Evolutionary conservation across 2,329 filamentous ascomycete species (phyloP), one percentile per base, ranked within the genome.

Genomic region (Bisporella sp.): DNA sequence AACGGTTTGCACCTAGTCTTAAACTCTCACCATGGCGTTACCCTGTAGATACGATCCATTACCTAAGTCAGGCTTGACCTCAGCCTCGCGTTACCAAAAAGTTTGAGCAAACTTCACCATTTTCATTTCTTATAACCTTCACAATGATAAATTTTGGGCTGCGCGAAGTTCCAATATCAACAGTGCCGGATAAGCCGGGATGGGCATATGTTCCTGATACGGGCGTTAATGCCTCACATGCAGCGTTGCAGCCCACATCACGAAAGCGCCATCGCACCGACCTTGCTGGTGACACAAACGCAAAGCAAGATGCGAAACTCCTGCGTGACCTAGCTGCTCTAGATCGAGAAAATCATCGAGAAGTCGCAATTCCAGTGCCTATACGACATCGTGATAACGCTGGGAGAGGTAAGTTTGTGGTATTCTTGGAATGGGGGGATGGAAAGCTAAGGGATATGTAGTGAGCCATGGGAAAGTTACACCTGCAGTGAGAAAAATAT

Each of bases 201-300:
- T 97, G 90, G 86, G 89, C 89, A 9, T 96, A 96, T 66, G 88
- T 96, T 1, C 84, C 90, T 31, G 89, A 96, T 64, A 83, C 79
- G 12, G 65, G 77, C 67, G 75, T 78, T 50, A 76, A 80, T 49
- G 75, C 78, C 9, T 75, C 80, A 7, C 76, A 77, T 58, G 66
- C 72, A 46, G 66, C 73, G 47, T 74, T 60, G 61, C 69, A 73
- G 56, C 75, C 71, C 52, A 69, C 72, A 57, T 79, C 77, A 73
- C 78, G 86, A 55, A 95, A 95, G 70, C 85, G 89, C 62, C 83
- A 81, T 21, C 78, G 86, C 55, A 61, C 69, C 46, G 68, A 76
- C 53, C 73, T 73, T 4, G 73, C 69, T 46, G 71, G 73, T 31
- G 87, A 95, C 59, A 76, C 89, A 44, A 85, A 82, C 32, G 87